A percentile compares a stretch with the other conserved stretches of the same genome.
Conservation (phyloP, 2,329 filamentous ascomycete species). For the Trichoderma guizhouense region DNA sequence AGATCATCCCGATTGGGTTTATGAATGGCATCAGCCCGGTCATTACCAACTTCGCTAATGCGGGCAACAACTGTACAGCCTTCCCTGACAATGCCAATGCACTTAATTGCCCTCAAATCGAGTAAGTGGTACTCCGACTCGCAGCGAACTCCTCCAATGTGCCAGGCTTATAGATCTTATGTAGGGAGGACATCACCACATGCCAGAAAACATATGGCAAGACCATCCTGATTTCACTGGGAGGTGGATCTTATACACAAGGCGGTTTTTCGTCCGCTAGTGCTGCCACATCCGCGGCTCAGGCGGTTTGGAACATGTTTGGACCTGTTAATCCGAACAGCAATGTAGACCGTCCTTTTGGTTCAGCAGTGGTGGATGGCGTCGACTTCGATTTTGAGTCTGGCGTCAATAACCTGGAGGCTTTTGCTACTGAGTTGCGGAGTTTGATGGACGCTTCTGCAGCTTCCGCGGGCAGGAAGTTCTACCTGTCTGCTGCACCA, state of each 20-base stretch:
- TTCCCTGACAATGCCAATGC: conserved; percentile 53
- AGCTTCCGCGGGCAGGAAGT: conserved; percentile 46
- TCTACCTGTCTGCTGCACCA: conserved; percentile 62
- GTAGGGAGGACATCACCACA: neutral
- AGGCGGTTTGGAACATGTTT: conserved; percentile 67
- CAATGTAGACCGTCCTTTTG: conserved; percentile 61
- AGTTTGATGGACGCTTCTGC: conserved; percentile 50
- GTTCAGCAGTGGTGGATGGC: conserved; percentile 62
- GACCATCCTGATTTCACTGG: neutral
- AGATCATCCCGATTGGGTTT: conserved; percentile 61
- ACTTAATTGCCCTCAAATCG: conserved; percentile 48
- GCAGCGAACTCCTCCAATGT: neutral
- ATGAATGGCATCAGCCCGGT: conserved; percentile 54
- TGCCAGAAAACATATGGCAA: neutral
- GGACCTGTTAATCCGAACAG: conserved; percentile 50
- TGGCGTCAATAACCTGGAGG: conserved; percentile 53
- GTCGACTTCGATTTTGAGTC: conserved; percentile 76
- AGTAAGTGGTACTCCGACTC: neutral
- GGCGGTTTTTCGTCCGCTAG: conserved; percentile 30
- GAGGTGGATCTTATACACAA: neutral
- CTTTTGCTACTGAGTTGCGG: conserved; percentile 59
- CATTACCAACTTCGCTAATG: conserved; percentile 62
- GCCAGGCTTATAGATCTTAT: neutral
- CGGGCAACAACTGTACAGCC: conserved; percentile 55
- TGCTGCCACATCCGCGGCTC: conserved; percentile 54